phyloP scores from a whole-genome alignment of 2,329 filamentous ascomycete species.

The Hymenoscyphus infarciens region DNA sequence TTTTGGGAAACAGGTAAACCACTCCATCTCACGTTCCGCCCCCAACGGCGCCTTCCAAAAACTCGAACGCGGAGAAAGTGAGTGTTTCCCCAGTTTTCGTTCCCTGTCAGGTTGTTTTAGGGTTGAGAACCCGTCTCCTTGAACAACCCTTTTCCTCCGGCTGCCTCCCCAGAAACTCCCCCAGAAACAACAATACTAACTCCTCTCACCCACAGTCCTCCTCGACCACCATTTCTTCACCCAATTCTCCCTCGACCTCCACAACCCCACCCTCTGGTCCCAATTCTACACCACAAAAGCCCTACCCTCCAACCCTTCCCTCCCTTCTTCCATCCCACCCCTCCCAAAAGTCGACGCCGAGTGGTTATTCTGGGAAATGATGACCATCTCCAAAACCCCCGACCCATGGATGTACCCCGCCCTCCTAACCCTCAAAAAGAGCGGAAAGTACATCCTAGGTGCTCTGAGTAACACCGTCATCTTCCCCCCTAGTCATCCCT shows the following conservation, averaged over 20 bases:
- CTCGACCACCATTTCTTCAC: conserved; percentile 73
- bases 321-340: conserved; percentile 49
- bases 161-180: too few relatives aligned
- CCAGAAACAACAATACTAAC: too few relatives aligned
- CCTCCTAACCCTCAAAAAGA: conserved; percentile 62
- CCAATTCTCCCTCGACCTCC: conserved; percentile 72
- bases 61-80: conserved; percentile 73
- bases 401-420: conserved; percentile 64
- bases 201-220: conserved; percentile 40
- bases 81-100: too few relatives aligned
- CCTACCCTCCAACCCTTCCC: conserved; percentile 36
- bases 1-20: conserved; percentile 49
- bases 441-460: conserved; percentile 66
- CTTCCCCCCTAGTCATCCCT: conserved; percentile 72
- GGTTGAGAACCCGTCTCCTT: too few relatives aligned
- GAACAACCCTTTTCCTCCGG: too few relatives aligned
- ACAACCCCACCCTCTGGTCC: conserved; percentile 63
- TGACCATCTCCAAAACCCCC: conserved; percentile 48
- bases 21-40: conserved; percentile 74
- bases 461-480: conserved; percentile 88
- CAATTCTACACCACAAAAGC: conserved; percentile 52
- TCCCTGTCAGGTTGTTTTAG: too few relatives aligned
- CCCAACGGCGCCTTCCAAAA: conserved; percentile 84
- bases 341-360: conserved; percentile 73
- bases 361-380: conserved; percentile 73